Base-by-base conservation (phyloP, 2,329 filamentous ascomycete species). In the Colletotrichum falcatum region DNA sequence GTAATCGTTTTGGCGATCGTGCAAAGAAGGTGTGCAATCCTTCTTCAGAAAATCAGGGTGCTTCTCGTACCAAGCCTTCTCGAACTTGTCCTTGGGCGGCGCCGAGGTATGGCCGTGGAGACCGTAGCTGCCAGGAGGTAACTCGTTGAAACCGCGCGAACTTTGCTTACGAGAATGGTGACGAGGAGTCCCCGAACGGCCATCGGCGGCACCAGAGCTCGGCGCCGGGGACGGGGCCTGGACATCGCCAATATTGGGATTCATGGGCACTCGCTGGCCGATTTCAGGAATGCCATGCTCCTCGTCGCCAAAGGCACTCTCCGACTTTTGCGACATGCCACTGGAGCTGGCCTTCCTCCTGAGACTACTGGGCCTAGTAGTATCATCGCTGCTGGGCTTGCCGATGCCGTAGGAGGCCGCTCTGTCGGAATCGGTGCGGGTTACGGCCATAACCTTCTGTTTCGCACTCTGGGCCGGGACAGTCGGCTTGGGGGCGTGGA, bases 231-330 rank as follows among this genome's bases (percentile, higher is more conserved):
- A 96, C 2, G 96, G 96, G 18, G 96, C 96, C 83, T 99, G 96
- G 12, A 98, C 96, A 79, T 98, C 95, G 72, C 96, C 96, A 53
- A 96, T 93, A 79, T 96, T 90, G 63, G 91, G 92, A 78, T 96
- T 92, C 93, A 99, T 96, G 60, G 96, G 96, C 48, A 99, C 95
- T 77, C 95, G 92, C 77, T 93, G 90, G 58, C 95, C 95, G 74
- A 98, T 96, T 78, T 97, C 93, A 2, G 95, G 95, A 75, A 98
- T 97, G 28, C 95, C 95, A 65, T 94, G 91, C 73, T 96, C 93
- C 55, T 95, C 92, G 23, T 92, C 92, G 28, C 68, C 72, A 14
- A 73, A 73, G 58, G 66, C 63, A 35, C 66, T 70, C 35, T 72
- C 66, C 9, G 63, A 70, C 49, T 82, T 78, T 73, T 91, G 82